Evolutionary conservation across 768 basidiomycete species (phyloP).

Genomic region (Suillus tomentosus): DNA sequence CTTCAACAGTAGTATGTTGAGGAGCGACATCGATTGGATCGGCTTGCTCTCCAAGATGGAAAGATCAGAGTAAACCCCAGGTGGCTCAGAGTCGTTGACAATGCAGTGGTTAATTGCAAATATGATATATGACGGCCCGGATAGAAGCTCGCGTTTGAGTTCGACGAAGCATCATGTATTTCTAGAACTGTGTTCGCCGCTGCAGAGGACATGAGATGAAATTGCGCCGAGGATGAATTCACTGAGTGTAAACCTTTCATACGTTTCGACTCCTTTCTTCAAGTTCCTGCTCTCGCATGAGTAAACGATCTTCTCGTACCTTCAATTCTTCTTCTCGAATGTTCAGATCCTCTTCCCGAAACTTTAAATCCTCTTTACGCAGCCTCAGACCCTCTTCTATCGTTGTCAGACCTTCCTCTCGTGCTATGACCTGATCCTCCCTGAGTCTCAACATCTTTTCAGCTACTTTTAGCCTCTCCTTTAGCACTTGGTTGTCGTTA

Average conservation of each 20-base stretch:
- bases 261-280: neutral
- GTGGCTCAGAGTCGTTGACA: neutral
- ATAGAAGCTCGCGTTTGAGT: neutral
- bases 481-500: neutral
- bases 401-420: conserved; percentile 5
- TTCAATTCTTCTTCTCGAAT: conserved; percentile 6
- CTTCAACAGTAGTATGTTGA: neutral
- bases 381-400: conserved; percentile 6
- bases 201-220: neutral
- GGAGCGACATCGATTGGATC: neutral
- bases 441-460: neutral
- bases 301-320: conserved; percentile 5
- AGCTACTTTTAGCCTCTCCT: conserved; percentile 6
- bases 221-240: neutral
- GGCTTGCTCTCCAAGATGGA: neutral
- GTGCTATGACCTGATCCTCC: neutral
- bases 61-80: neutral
- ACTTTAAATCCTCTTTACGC: conserved; percentile 8
- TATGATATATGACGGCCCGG: neutral
- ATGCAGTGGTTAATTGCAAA: neutral
- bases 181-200: neutral
- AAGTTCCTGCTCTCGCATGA: neutral
- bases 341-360: conserved; percentile 5
- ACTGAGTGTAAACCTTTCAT: neutral
- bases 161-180: neutral